Base-by-base conservation (phyloP, 2,329 filamentous ascomycete genomes). In the Aspergillus ruber region DNA sequence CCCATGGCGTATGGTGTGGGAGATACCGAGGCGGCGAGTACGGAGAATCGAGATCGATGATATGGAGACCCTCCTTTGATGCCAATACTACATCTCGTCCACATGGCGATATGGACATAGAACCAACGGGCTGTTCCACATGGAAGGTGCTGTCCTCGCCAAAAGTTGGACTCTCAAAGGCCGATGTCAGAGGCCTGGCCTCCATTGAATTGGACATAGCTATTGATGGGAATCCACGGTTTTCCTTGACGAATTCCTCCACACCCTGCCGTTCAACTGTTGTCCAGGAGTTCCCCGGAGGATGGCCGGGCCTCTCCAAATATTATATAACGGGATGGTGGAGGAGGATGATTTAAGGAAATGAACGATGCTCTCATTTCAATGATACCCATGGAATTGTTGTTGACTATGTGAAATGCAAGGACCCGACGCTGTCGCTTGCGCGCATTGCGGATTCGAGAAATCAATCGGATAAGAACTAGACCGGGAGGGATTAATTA, bases 61-160 rank as follows among this genome's bases (percentile, higher is more conserved):
- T 89, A 63, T 91, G 85, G 47, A 96, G 78, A 42, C 90, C 90
- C 61, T 93, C 86, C 45, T 88, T 88, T 77, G 89, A 94, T 46
- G 90, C 91, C 54, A 96, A 76, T 32, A 91, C 90, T 48, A 96
- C 83, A 71, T 96, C 91, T 59, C 91, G 81, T 43, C 91, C 90
- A 51, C 86, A 90, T 2, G 90, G 90, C 17, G 90, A 94, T 68
- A 96, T 95, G 50, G 89, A 91, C 58, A 91, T 90, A 5, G 91
- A 94, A 42, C 90, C 90, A 45, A 95, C 88, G 15, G 78, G 74
- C 54, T 82, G 80, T 50, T 90, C 85, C 44, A 96, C 86, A 60
- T 87, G 83, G 57, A 96, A 90, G 1, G 85, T 87, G 45, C 86
- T 85, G 69, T 94, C 86, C 53, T 85, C 81, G 57, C 90, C 88